Evolutionary conservation across 129 eudicot genomes (phyloP).

Genomic region (Flaveria brownii): DNA sequence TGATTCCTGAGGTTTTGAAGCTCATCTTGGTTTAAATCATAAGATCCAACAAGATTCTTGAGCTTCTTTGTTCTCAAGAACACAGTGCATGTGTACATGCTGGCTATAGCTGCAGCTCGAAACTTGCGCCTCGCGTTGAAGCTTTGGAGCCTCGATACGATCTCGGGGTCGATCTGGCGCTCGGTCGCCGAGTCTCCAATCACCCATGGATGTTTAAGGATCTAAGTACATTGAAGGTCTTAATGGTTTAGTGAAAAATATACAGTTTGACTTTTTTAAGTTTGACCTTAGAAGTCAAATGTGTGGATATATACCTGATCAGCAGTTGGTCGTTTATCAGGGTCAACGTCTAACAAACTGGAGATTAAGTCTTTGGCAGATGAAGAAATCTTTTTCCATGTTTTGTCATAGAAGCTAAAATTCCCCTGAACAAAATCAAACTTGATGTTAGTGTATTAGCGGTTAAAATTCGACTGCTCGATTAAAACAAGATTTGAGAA

Average conservation of each 20-base stretch:
- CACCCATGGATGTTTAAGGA: constrained; percentile 82
- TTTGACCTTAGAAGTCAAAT: background rate
- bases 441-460: background rate
- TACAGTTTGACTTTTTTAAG: background rate
- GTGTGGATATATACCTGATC: constrained; percentile 44
- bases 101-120: constrained; percentile 87
- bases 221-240: constrained; percentile 34
- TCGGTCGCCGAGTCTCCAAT: constrained; percentile 75
- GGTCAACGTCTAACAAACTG: constrained; percentile 63
- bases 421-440: constrained; percentile 64
- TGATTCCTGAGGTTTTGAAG: constrained; percentile 58
- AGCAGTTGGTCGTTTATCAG: constrained; percentile 69
- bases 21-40: constrained; percentile 73
- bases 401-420: constrained; percentile 75
- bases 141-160: constrained; percentile 64
- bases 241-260: background rate
- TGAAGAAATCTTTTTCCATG: constrained; percentile 82
- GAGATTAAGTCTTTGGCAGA: constrained; percentile 74
- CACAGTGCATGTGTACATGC: constrained; percentile 76
- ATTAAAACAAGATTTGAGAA: background rate
- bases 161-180: constrained; percentile 74
- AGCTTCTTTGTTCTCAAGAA: constrained; percentile 78
- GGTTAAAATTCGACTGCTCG: background rate
- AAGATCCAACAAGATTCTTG: constrained; percentile 71
- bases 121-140: constrained; percentile 76